Conservation (phyloP, 257 asterid species). For the Lycium barbarum region DNA sequence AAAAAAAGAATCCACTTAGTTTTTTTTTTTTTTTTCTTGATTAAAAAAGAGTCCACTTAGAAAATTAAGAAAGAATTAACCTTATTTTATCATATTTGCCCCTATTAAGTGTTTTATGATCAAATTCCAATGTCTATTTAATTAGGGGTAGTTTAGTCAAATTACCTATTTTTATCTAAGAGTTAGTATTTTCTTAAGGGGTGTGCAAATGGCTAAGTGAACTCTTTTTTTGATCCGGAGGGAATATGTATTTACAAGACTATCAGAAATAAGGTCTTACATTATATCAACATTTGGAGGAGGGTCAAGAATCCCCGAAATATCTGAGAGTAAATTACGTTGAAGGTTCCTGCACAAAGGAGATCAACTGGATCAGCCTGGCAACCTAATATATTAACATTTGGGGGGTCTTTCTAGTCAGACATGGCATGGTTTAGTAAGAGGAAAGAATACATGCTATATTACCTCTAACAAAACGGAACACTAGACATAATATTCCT, state of each 20-base stretch:
- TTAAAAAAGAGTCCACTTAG: no score
- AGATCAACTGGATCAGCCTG: constrained; percentile 17
- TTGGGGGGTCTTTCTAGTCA: constrained; percentile 8
- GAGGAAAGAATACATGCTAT: background rate
- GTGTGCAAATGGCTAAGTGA: no score
- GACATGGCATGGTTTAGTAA: background rate
- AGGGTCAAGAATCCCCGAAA: constrained; percentile 47
- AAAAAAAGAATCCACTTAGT: no score
- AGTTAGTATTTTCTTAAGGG: no score
- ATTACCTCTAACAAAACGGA: background rate
- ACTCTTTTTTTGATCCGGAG: no score
- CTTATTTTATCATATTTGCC: no score
- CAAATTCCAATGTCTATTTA: no score
- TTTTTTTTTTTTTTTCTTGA: no score
- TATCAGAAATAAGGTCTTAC: constrained; percentile 36
- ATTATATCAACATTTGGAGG: constrained; percentile 55
- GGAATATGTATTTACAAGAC: background rate
- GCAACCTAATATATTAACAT: background rate
- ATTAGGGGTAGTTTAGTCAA: no score
- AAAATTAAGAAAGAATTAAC: no score
- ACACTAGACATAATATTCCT: background rate
- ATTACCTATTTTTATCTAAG: no score
- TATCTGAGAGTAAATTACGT: constrained; percentile 54
- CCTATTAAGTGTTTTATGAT: no score
- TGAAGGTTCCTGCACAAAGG: constrained; percentile 56